Percentiles rank a stretch among this genome's conserved stretches.
phyloP scores from a whole-genome alignment of 2,329 filamentous ascomycete genomes.

The Aspergillus chevalieri region DNA sequence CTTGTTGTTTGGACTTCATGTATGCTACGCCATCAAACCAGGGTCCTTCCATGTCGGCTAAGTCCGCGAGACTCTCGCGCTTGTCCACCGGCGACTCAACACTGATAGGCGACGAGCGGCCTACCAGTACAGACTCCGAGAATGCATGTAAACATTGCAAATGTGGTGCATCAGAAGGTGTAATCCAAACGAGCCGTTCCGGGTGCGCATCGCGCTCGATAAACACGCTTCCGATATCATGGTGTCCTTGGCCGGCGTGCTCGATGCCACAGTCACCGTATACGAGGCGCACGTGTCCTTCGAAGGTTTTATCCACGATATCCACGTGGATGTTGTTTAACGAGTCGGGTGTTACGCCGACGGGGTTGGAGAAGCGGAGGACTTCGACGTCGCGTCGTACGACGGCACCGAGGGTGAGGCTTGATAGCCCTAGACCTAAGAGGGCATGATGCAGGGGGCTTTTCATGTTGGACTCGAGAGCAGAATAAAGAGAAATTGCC shows the following conservation, averaged over 20 bases:
- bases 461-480: too few relatives aligned
- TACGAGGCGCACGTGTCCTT: slow-evolving; percentile 40
- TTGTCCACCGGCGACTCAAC: slow-evolving; percentile 11
- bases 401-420: too few relatives aligned
- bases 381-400: not conserved
- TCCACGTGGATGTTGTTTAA: slow-evolving; percentile 47
- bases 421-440: too few relatives aligned
- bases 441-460: too few relatives aligned
- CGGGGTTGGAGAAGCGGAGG: slow-evolving; percentile 23
- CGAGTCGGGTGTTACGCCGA: slow-evolving; percentile 32
- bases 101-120: slow-evolving; percentile 17
- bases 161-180: slow-evolving; percentile 23
- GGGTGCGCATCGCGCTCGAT: slow-evolving; percentile 35
- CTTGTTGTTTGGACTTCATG: slow-evolving; percentile 26
- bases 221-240: slow-evolving; percentile 39
- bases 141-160: slow-evolving; percentile 32
- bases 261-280: slow-evolving; percentile 42
- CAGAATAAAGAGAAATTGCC: too few relatives aligned
- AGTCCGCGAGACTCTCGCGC: slow-evolving; percentile 25
- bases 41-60: slow-evolving; percentile 32
- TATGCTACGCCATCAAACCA: slow-evolving; percentile 39
- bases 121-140: slow-evolving; percentile 17
- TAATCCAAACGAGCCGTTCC: slow-evolving; percentile 39
- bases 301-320: slow-evolving; percentile 34
- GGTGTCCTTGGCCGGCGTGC: slow-evolving; percentile 33